A percentile compares a stretch with the other conserved stretches of the same genome.
phyloP scores from a whole-genome alignment of 352 stramenopile genomes.

The Phytophthora ohioensis region DNA sequence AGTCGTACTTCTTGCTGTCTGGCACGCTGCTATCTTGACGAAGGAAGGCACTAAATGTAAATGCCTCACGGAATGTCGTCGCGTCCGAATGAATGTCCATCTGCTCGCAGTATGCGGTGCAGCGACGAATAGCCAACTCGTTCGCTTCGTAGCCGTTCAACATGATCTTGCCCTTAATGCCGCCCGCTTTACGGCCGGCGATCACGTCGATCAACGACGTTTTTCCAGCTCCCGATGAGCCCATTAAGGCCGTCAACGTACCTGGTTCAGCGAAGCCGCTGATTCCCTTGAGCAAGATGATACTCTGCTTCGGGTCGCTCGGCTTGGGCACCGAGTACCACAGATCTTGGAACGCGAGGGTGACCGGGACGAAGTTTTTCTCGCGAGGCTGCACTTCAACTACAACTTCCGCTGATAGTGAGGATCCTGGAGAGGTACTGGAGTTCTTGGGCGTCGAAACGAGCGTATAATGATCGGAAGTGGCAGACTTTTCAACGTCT shows the following conservation, averaged over 20 bases:
- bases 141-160: conserved; percentile 18
- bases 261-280: conserved; percentile 15
- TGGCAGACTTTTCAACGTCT: conserved; percentile 3
- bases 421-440: background rate
- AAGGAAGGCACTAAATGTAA: conserved; percentile 69
- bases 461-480: conserved; percentile 14
- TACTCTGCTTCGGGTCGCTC: conserved; percentile 8
- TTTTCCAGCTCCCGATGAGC: conserved; percentile 15
- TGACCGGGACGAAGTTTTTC: conserved; percentile 1
- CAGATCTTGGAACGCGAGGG: conserved; percentile 6
- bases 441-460: conserved; percentile 19
- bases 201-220: conserved; percentile 22
- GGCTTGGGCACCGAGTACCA: conserved; percentile 13
- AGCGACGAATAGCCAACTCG: conserved; percentile 16
- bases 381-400: conserved; percentile 10
- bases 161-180: conserved; percentile 17
- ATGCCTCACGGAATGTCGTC: conserved; percentile 7
- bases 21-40: conserved; percentile 38
- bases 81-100: conserved; percentile 19
- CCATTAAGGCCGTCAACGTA: conserved; percentile 14
- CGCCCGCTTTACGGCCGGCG: conserved; percentile 15
- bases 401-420: background rate
- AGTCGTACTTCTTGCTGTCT: conserved; percentile 11
- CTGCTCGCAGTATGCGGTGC: conserved; percentile 30
- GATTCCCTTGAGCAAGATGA: conserved; percentile 14